Evolutionary conservation across 805 yeast genomes (phyloP).

Genomic region (Grigorovia humatica): DNA sequence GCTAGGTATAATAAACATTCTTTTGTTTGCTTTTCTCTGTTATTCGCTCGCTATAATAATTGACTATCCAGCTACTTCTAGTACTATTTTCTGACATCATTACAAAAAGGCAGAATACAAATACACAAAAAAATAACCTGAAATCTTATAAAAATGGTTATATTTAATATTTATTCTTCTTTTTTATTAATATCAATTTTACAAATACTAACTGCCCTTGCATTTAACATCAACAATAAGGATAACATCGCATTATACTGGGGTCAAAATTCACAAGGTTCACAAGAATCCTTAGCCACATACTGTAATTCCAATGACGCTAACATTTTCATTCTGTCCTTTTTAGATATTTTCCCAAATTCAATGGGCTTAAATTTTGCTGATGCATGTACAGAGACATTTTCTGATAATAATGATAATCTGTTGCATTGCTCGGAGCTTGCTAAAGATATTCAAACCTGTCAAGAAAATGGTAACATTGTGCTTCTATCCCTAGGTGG

Average conservation of each 20-base stretch:
- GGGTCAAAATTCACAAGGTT: slow-evolving; percentile 79
- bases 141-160: not conserved
- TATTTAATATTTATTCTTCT: not conserved
- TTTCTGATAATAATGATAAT: slow-evolving; percentile 28
- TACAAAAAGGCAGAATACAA: no score
- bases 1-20: no score
- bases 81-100: no score
- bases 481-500: slow-evolving; percentile 71
- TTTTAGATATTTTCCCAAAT: slow-evolving; percentile 52
- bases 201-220: slow-evolving; percentile 3
- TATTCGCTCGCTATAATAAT: no score
- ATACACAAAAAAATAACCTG: no score
- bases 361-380: slow-evolving; percentile 46
- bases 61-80: no score
- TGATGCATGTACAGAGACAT: slow-evolving; percentile 34
- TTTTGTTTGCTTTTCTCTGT: no score
- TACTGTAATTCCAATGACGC: slow-evolving; percentile 64
- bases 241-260: slow-evolving; percentile 71
- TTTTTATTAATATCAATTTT: not conserved
- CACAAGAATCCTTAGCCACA: slow-evolving; percentile 34
- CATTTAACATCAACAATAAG: slow-evolving; percentile 33
- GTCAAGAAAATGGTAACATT: slow-evolving; percentile 72
- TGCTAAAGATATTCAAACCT: slow-evolving; percentile 58
- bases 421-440: slow-evolving; percentile 42
- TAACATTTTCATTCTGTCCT: slow-evolving; percentile 64